Base-by-base conservation (phyloP, 1,139 yeast species). In the Protomyces arabidopsidicola region DNA sequence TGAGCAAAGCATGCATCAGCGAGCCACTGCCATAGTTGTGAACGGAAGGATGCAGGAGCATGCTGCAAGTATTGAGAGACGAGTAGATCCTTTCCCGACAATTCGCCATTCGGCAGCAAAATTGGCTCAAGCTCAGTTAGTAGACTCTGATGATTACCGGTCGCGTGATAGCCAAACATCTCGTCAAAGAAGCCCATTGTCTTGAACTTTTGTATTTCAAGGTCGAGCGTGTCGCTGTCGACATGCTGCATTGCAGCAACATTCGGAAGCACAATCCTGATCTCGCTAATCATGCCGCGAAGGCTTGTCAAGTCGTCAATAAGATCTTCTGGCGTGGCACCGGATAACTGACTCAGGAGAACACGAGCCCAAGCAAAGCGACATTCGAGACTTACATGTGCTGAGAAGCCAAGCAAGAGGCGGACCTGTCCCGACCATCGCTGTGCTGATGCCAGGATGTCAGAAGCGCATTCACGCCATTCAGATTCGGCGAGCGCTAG, bases 21-120 rank as follows among this genome's bases (percentile, higher is more conserved):
- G 18, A 93, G 76, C 27, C 88, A 79, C 55, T 83, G 82, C 97
- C 98, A 91, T 2, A 93, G 76, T 65, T 84, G 84, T 45, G 90
- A 76, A 64, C 82, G 83, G 74, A 90, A 81, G 45, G 84, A 86
- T 22, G 87, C 77, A 0, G 93, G 83, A 0, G 96, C 84, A 14
- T 77, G 77, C 1, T 77, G 76, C 22, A 93, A 77, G 70, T 90
- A 90, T 18, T 76, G 54, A 14, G 65, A 56, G 48, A 42, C 48
- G 14, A 68, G 58, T 3, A 57, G 59, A 45, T 22, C 65, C 65
- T 60, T 59, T 60, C 45, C 56, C 22, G 66, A 45, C 3, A 65
- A 65, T 39, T 70, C 67, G 38, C 70, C 63, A 10, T 73, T 71
- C 14, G 84, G 20, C 73, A 75, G 71, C 48, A 78, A 70, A 65